These are phyloP conservation scores for Raffaelea ambrosiae DNA, from an alignment of 2,329 filamentous ascomycete species.

Conservation along the genomic window DNA sequence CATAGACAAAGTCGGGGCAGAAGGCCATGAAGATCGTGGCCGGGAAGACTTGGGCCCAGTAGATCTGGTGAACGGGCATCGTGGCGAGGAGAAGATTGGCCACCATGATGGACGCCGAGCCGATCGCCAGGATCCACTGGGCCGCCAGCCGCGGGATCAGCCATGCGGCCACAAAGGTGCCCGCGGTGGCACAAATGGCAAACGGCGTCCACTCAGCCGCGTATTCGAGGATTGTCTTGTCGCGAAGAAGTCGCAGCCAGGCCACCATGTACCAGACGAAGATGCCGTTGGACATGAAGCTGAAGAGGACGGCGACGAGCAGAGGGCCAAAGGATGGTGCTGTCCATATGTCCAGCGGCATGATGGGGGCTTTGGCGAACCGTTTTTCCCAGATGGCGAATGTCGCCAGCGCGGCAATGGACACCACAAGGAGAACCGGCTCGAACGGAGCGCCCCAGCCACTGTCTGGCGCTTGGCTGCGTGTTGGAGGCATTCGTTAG, in stretches of 20 bases:
- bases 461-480: constrained; percentile 6
- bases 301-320: constrained; percentile 10
- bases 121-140: constrained; percentile 38
- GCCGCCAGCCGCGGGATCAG: constrained; percentile 36
- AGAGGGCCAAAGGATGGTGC: constrained; percentile 10
- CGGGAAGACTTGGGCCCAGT: constrained; percentile 34
- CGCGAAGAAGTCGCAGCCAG: constrained; percentile 27
- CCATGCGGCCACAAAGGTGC: constrained; percentile 33
- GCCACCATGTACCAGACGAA: constrained; percentile 13
- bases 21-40: constrained; percentile 22
- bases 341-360: constrained; percentile 13
- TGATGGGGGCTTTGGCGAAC: constrained; percentile 9
- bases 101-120: constrained; percentile 21
- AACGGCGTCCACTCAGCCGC: constrained; percentile 31
- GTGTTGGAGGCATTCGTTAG: no score
- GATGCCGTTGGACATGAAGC: constrained; percentile 13
- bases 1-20: constrained; percentile 54
- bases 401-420: constrained; percentile 6
- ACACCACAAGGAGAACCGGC: constrained; percentile 8
- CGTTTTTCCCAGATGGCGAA: constrained; percentile 12
- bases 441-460: constrained; percentile 10
- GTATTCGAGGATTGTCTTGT: constrained; percentile 28
- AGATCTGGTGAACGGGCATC: constrained; percentile 34
- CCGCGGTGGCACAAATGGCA: constrained; percentile 26
- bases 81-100: constrained; percentile 30